phyloP scores from a whole-genome alignment of 2,329 filamentous ascomycete species.

The Zalaria sp. region DNA sequence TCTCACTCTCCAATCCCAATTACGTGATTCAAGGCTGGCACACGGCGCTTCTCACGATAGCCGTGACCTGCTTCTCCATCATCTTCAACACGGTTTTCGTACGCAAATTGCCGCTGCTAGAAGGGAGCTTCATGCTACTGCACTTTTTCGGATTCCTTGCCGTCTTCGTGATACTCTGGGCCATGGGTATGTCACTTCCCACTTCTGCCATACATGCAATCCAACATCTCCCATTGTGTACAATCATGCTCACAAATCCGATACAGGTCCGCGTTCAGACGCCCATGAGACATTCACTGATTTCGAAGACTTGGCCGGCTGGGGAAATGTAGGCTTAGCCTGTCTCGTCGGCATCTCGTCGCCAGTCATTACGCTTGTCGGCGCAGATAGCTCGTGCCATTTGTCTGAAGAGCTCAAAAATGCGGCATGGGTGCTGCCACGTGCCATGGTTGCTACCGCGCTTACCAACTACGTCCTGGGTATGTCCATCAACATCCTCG shows the following conservation, averaged over 20 bases:
- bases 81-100: conserved; percentile 16
- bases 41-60: conserved; percentile 6
- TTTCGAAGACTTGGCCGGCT: conserved; percentile 12
- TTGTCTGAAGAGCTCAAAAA: conserved; percentile 11
- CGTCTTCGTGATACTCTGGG: conserved; percentile 14
- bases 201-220: too few species aligned
- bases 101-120: conserved; percentile 14
- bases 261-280: conserved; percentile 1
- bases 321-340: conserved; percentile 12
- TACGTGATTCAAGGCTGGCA: conserved; percentile 11
- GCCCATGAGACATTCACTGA: conserved; percentile 10
- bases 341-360: conserved; percentile 14
- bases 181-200: conserved; percentile 6
- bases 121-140: conserved; percentile 13
- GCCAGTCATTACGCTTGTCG: conserved; percentile 3
- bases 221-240: too few species aligned
- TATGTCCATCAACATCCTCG: conserved; percentile 5
- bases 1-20: conserved; percentile 10
- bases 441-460: conserved; percentile 11
- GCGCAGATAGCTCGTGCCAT: conserved; percentile 7
- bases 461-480: conserved; percentile 6
- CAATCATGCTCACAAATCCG: too few species aligned
- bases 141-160: conserved; percentile 17
- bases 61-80: conserved; percentile 11
- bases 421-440: conserved; percentile 9